These are phyloP conservation scores for Prunus kanzakura DNA, from an alignment of 306 rosid genomes.

Conservation along the genomic window DNA sequence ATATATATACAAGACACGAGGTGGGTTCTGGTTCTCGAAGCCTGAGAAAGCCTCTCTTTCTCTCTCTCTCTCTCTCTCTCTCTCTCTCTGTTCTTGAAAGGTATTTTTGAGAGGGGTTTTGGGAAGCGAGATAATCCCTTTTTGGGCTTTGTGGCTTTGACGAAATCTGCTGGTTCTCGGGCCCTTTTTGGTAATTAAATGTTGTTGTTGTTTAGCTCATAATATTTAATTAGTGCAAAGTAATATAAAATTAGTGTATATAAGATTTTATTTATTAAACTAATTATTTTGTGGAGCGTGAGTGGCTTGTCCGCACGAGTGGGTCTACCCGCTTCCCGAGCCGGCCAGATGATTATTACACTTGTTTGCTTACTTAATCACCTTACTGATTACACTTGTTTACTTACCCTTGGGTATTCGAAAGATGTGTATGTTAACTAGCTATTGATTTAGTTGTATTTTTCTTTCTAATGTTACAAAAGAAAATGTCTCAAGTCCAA, in stretches of 20 bases:
- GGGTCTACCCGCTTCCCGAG: conserved; percentile 54
- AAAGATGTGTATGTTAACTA: background rate
- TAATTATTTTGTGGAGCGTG: conserved; percentile 41
- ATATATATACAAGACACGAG: conserved; percentile 38
- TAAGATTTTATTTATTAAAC: background rate
- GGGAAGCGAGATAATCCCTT: conserved; percentile 49
- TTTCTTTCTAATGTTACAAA: background rate
- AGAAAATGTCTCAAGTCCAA: too few species aligned
- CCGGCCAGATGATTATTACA: conserved; percentile 24
- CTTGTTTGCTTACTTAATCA: conserved; percentile 16
- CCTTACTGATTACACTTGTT: conserved; percentile 18
- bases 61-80: background rate
- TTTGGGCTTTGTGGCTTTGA: conserved; percentile 22
- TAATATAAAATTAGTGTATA: background rate
- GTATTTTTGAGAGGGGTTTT: conserved; percentile 51
- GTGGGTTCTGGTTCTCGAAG: conserved; percentile 43
- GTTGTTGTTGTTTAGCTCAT: conserved; percentile 30
- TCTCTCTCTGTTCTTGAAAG: conserved; percentile 34
- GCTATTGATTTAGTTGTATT: background rate
- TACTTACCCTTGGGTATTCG: conserved; percentile 8
- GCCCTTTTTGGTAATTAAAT: conserved; percentile 45
- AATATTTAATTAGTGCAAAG: background rate
- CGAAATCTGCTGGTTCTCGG: conserved; percentile 39
- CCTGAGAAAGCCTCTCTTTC: conserved; percentile 26
- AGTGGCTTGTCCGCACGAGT: conserved; percentile 68